Base-by-base conservation (phyloP, 768 basidiomycete species). In the Bullera alba region DNA sequence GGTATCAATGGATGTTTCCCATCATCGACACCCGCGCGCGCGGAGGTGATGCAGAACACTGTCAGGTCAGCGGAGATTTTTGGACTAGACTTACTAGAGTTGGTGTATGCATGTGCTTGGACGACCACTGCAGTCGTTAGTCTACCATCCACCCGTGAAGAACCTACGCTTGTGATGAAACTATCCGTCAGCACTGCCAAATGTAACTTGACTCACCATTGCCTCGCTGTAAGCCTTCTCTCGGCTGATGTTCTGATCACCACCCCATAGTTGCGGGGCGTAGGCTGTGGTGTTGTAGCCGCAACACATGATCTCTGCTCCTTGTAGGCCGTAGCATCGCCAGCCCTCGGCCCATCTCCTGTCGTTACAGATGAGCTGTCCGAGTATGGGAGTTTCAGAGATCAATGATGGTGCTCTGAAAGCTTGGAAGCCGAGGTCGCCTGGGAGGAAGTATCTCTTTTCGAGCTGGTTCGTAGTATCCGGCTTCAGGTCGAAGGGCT, bases 201-300 rank as follows among this genome's bases (percentile, higher is more conserved):
- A n/a, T 30, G 15, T 28, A 4, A 15, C 22, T 17, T 26, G n/a
- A 51, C 55, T 38, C 42, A 56, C 55, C 63, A 70, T 70, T 16
- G 66, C 70, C 34, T 68, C 68, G 28, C 45, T 46, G 42, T 65
- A 65, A 6, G 60, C 68, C 42, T 62, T 60, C 42, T 66, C 62
- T 21, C 55, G 30, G 1, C 60, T 57, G 47, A 66, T 68, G n/a
- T 50, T 60, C 44, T 56, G 68, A 48, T 66, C 64, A 17, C 69
- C 65, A 2, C 70, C 70, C 70, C 70, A 69, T 0, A 69, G 58
- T 37, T 63, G 58, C 2, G 70, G 70, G 3, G 70, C 65, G 51
- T 67, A 69, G 1, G 70, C 68, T 2, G 70, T 71, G 7, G 70
- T 70, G 49, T 70, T 70, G 51, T 70, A 71, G 25, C 70, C 70